phyloP scores from a whole-genome alignment of 495 filamentous ascomycete genomes.

The Trichocladium antarcticum region DNA sequence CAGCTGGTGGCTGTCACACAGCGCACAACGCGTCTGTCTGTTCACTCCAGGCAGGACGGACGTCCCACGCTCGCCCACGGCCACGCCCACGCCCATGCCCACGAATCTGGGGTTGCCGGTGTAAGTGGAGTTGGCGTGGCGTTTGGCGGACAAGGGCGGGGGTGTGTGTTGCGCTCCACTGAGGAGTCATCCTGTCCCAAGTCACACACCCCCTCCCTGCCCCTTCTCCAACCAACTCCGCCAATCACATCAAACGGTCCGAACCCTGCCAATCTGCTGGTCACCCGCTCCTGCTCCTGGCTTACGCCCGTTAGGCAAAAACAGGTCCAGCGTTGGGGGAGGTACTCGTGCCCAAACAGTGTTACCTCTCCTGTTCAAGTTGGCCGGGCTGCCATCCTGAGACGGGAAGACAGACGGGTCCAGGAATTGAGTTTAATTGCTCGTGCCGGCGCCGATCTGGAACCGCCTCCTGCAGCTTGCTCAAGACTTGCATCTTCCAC shows the following conservation, averaged over 20 bases:
- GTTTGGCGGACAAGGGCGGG: neutral
- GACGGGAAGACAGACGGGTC: neutral
- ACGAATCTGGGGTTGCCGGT: slow-evolving; percentile 20
- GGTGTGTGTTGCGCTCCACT: neutral
- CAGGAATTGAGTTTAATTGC: neutral
- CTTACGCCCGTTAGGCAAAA: slow-evolving; percentile 14
- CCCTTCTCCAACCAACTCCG: slow-evolving; percentile 2
- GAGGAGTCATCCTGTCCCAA: slow-evolving; percentile 17
- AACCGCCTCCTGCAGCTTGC: neutral
- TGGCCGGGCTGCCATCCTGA: neutral
- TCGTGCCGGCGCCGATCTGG: neutral
- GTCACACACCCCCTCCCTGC: slow-evolving; percentile 14
- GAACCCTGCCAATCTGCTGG: slow-evolving; percentile 7
- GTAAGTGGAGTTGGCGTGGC: slow-evolving; percentile 7
- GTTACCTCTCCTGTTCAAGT: slow-evolving; percentile 20
- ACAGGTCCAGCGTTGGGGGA: slow-evolving; percentile 12
- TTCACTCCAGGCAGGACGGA: slow-evolving; percentile 10
- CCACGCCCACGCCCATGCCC: too few species aligned
- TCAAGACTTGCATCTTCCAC: neutral
- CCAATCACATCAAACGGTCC: slow-evolving; percentile 8
- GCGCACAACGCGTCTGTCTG: slow-evolving; percentile 19
- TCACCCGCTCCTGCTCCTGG: neutral
- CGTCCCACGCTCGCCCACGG: too few species aligned
- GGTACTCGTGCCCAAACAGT: slow-evolving; percentile 20
- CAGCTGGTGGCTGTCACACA: slow-evolving; percentile 19